Base-by-base conservation (phyloP, 805 yeast genomes). In the Lachancea quebecensis region DNA sequence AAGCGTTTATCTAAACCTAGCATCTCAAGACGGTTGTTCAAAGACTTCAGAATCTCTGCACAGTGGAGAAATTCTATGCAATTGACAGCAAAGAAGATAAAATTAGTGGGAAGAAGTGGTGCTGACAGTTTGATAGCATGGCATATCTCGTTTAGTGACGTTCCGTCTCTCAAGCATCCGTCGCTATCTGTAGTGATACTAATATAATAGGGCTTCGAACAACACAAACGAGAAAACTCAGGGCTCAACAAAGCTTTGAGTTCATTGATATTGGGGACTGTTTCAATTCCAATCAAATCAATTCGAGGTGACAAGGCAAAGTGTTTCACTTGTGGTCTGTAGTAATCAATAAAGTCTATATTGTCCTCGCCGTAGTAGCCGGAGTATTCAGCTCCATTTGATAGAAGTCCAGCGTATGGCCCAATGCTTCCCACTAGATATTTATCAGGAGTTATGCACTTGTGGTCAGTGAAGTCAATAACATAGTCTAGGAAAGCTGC, bases 321-420 rank as follows among this genome's bases (percentile, higher is more conserved):
- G 10, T 63, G 58, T 7, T 53, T 54, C 45, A 82, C 55, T 27
- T 64, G 63, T 10, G 52, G 49, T 4, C 43, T 44, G 6, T 44
- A 51, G 7, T 58, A 60, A 8, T 59, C 58, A 1, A 62, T 51
- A 3, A 60, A 62, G n/a, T 54, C 62, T 8, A 49, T 47, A 11
- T 45, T 32, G 4, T 42, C 35, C 11, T 16, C 28, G 2, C 65
- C 68, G 55, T 82, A 82, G 39, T 77, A 70, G 0, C 91, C 91
- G 2, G 81, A 77, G 54, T 79, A 85, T 54, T 85, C 95, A 0
- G 81, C 70, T 7, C 49, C 45, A 16, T 47, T 48, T 25, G 80
- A 77, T 32, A 81, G 56, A 49, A 62, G 75, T 0, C 87, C 82
- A 0, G 88, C 91, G 53, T 75, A 84, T 0, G 91, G 88, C 0